Evolutionary conservation across 257 asterid species (phyloP), one percentile per base, ranked within the genome.

Genomic region (Mentha longifolia): DNA sequence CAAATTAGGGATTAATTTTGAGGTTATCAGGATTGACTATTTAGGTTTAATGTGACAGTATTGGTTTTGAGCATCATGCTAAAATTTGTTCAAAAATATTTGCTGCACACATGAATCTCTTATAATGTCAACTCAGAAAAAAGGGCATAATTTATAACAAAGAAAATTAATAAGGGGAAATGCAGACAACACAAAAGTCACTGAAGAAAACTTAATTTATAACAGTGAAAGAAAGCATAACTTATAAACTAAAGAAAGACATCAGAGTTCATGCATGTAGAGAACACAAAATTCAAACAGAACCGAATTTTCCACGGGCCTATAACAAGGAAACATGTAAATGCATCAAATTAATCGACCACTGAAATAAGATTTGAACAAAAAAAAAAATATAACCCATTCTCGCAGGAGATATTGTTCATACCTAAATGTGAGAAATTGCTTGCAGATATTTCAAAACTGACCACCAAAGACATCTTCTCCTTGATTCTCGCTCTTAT

Each of bases 261-360:
- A 43, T 43, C 49, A 43, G 3, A 3, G 51, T 46, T 46, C 17
- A 46, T 4, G 7, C 51, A 13, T 1, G 17, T 3, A 46, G 51
- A 46, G 51, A 46, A 47, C 7, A 47, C 20, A 55, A 43, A 19
- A 43, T 15, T 58, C 50, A 39, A 46, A 19, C 15, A 68, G 51
- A 28, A 41, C 28, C 49, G 39, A 59, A 35, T 14, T 15, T 54
- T n/a, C 43, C 52, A 62, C 15, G 55, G 45, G 33, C 73, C 68
- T 49, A 9, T 43, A 76, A 50, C 41, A 31, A 74, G 22, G 4
- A 52, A n/a, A 76, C 43, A 54, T 56, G 73, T 46, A 33, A 58
- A 50, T 19, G n/a, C n/a, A 39, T 7, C 22, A 67, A 59, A 4
- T 31, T 17, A 55, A 28, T 13, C 17, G 7, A n/a, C 8, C 9